Percentiles rank a stretch among this genome's conserved stretches.
These are phyloP conservation scores for Brassica carinata DNA, from an alignment of 345 rosid species.

Conservation along the genomic window DNA sequence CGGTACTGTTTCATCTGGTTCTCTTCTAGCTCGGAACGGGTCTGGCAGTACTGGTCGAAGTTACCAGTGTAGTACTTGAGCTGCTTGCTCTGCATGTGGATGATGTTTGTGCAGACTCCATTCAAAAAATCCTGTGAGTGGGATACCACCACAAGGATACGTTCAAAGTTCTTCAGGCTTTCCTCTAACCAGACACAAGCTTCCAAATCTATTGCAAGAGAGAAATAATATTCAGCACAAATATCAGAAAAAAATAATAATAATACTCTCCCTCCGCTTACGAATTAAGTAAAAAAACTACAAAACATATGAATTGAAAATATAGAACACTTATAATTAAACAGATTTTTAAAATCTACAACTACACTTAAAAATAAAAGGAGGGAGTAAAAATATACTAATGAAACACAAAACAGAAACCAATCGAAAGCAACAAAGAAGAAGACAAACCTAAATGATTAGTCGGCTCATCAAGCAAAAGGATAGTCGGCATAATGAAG, in stretches of 20 bases:
- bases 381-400: not conserved
- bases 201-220: slow-evolving; percentile 71
- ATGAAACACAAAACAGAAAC: not conserved
- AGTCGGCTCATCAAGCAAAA: slow-evolving; percentile 96
- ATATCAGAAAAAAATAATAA: not conserved
- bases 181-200: slow-evolving; percentile 99
- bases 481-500: slow-evolving; percentile 91
- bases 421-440: not conserved
- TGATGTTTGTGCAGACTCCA: slow-evolving; percentile 94
- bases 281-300: too few relatives aligned
- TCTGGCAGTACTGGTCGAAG: slow-evolving; percentile 93
- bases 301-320: too few relatives aligned
- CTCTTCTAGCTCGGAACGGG: slow-evolving; percentile 92
- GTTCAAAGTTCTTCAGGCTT: slow-evolving; percentile 85
- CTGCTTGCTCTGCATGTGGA: slow-evolving; percentile 93
- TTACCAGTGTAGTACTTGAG: slow-evolving; percentile 88
- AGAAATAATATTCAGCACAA: not conserved
- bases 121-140: slow-evolving; percentile 98
- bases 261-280: not conserved
- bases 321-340: not conserved
- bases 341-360: too few relatives aligned
- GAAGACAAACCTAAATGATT: slow-evolving; percentile 77
- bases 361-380: too few relatives aligned
- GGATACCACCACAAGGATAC: slow-evolving; percentile 91
- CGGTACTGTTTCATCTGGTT: slow-evolving; percentile 99